Evolutionary conservation across 1,139 yeast species (phyloP).

Genomic region (Debaryomyces udenii): DNA sequence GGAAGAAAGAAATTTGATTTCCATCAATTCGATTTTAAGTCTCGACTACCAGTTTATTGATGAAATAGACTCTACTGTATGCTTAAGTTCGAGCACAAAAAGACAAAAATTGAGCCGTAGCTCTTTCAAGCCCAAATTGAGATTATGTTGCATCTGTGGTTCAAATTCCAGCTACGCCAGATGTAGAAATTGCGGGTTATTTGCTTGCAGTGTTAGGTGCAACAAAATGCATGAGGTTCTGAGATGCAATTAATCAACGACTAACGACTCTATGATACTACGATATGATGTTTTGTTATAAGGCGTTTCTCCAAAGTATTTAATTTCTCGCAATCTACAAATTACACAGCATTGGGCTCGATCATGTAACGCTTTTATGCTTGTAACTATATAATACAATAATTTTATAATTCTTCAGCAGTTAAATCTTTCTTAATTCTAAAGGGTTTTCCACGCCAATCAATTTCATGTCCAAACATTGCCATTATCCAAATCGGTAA

Average conservation of each 20-base stretch:
- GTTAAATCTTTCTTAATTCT: conserved; percentile 71
- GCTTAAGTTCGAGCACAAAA: conserved; percentile 18
- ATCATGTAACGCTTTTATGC: no score
- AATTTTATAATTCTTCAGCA: conserved; percentile 60
- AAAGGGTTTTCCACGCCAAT: conserved; percentile 84
- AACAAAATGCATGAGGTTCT: conserved; percentile 46
- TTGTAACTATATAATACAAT: no score
- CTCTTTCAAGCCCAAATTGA: conserved; percentile 37
- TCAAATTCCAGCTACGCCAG: conserved; percentile 41
- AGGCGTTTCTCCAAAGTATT: no score
- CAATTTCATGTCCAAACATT: conserved; percentile 74
- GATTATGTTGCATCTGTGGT: conserved; percentile 50
- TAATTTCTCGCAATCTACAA: neutral
- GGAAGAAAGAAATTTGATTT: conserved; percentile 49
- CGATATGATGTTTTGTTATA: no score
- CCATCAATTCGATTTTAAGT: conserved; percentile 44
- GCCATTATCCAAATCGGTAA: conserved; percentile 85
- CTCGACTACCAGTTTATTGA: conserved; percentile 48
- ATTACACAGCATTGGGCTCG: neutral
- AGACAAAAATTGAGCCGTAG: conserved; percentile 19
- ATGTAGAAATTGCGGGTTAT: conserved; percentile 46
- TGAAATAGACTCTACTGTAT: conserved; percentile 26
- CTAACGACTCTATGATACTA: no score
- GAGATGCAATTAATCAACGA: conserved; percentile 35
- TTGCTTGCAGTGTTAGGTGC: conserved; percentile 46